Evolutionary conservation across 164 flowering plant species (phyloP).

Genomic region (Litsea cubeba): DNA sequence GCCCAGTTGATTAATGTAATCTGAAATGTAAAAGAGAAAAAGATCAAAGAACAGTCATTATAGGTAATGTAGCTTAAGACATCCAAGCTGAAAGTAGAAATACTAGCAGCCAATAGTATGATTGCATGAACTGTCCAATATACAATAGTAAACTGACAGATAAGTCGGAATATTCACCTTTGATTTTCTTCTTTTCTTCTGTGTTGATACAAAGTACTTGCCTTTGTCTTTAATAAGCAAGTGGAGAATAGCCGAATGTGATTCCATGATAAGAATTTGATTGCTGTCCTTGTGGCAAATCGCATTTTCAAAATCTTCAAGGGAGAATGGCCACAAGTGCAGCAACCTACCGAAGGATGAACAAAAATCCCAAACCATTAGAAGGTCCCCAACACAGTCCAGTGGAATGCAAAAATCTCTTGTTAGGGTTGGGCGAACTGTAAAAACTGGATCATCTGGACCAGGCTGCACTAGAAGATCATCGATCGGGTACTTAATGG

Average conservation of each 20-base stretch:
- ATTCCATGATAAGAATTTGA: conserved; percentile 58
- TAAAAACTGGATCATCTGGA: conserved; percentile 62
- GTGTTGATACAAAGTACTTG: conserved; percentile 32
- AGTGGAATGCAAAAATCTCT: conserved; percentile 68
- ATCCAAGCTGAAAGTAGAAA: conserved; percentile 1
- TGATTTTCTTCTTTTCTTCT: conserved; percentile 45
- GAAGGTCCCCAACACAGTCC: conserved; percentile 81
- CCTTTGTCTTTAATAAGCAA: conserved; percentile 63
- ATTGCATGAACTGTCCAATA: background rate
- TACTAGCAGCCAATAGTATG: background rate
- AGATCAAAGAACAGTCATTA: background rate
- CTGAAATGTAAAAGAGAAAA: conserved; percentile 36
- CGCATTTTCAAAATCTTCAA: conserved; percentile 89
- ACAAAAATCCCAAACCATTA: conserved; percentile 96
- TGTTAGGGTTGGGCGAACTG: conserved; percentile 67
- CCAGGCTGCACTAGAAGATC: conserved; percentile 70
- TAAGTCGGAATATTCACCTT: conserved; percentile 41
- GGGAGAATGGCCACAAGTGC: conserved; percentile 70
- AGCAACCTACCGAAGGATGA: conserved; percentile 68
- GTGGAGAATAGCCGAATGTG: conserved; percentile 65
- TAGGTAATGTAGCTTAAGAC: conserved; percentile 5
- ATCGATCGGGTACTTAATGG: conserved; percentile 83
- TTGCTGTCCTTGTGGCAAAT: conserved; percentile 71
- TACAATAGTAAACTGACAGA: background rate
- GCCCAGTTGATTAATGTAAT: conserved; percentile 71